Evolutionary conservation across 768 basidiomycete genomes (phyloP).

Genomic region (button mushroom (Agaricus bisporus)): DNA sequence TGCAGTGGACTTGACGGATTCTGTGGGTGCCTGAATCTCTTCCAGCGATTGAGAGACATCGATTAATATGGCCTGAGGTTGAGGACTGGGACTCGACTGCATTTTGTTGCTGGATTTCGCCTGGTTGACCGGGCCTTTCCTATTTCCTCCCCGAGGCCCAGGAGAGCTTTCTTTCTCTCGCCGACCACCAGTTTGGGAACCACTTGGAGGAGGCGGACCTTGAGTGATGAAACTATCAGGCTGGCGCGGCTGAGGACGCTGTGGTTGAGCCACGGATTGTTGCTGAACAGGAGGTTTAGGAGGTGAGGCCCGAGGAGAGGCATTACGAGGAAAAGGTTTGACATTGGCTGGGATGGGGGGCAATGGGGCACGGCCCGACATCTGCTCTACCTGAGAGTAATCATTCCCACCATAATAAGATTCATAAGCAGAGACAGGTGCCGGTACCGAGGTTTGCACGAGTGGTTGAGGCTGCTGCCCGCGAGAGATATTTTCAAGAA

Average conservation of each 20-base stretch:
- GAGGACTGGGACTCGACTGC: conserved; percentile 57
- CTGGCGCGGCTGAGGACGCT: conserved; percentile 18
- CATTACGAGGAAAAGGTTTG: conserved; percentile 26
- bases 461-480: conserved; percentile 31
- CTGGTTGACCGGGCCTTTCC: conserved; percentile 30
- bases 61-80: conserved; percentile 63
- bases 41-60: conserved; percentile 71
- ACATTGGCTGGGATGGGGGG: conserved; percentile 53
- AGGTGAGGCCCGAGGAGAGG: conserved; percentile 61
- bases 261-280: conserved; percentile 33
- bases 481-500: conserved; percentile 67
- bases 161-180: conserved; percentile 73
- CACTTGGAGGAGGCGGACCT: conserved; percentile 3
- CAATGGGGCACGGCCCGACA: conserved; percentile 43
- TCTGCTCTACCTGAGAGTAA: conserved; percentile 37
- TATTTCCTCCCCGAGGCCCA: conserved; percentile 35
- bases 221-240: conserved; percentile 13
- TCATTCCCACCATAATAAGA: conserved; percentile 37
- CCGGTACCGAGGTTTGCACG: conserved; percentile 28
- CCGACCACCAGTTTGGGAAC: conserved; percentile 16
- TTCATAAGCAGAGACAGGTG: conserved; percentile 37
- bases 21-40: conserved; percentile 69
- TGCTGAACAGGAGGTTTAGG: conserved; percentile 50
- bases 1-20: conserved; percentile 82
- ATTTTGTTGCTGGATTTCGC: conserved; percentile 39